Evolutionary conservation across 352 stramenopile genomes (phyloP).

Genomic region (Aphanomyces stellatus): DNA sequence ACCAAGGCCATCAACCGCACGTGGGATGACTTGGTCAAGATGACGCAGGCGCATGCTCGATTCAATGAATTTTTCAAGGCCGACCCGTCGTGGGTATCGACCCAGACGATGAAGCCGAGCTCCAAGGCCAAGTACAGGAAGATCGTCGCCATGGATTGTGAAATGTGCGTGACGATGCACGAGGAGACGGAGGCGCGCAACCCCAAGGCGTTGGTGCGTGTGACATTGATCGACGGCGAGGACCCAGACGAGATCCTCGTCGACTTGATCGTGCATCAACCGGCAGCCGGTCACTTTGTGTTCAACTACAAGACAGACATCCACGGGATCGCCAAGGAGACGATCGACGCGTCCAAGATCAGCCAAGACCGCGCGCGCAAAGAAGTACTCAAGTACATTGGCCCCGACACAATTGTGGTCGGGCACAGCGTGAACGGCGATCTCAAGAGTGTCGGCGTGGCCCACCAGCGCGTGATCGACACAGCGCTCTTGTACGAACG

Average conservation of each 20-base stretch:
- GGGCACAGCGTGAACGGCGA: slow-evolving; percentile 75
- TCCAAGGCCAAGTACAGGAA: slow-evolving; percentile 44
- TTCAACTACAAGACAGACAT: slow-evolving; percentile 78
- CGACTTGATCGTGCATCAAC: slow-evolving; percentile 80
- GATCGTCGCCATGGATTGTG: slow-evolving; percentile 75
- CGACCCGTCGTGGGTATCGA: slow-evolving; percentile 42
- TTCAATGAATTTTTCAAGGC: slow-evolving; percentile 49
- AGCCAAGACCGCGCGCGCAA: slow-evolving; percentile 65
- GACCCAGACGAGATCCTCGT: slow-evolving; percentile 63
- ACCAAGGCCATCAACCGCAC: background rate
- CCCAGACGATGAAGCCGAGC: slow-evolving; percentile 39
- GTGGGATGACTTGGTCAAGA: slow-evolving; percentile 58
- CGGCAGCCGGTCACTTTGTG: slow-evolving; percentile 44
- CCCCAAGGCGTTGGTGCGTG: slow-evolving; percentile 52
- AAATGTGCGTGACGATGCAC: slow-evolving; percentile 68
- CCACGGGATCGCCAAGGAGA: slow-evolving; percentile 62
- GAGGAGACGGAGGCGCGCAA: slow-evolving; percentile 13
- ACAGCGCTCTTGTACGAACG: slow-evolving; percentile 73
- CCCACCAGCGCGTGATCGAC: slow-evolving; percentile 73
- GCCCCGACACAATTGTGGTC: slow-evolving; percentile 71
- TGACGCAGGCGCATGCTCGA: slow-evolving; percentile 46
- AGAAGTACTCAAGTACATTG: slow-evolving; percentile 79
- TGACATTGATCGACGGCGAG: slow-evolving; percentile 73
- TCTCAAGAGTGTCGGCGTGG: slow-evolving; percentile 58
- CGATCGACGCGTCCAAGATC: slow-evolving; percentile 71